Evolutionary conservation across 129 eudicot species (phyloP), one percentile per base, ranked within the genome.

Genomic region (Pseudognaphalium luteoalbum): DNA sequence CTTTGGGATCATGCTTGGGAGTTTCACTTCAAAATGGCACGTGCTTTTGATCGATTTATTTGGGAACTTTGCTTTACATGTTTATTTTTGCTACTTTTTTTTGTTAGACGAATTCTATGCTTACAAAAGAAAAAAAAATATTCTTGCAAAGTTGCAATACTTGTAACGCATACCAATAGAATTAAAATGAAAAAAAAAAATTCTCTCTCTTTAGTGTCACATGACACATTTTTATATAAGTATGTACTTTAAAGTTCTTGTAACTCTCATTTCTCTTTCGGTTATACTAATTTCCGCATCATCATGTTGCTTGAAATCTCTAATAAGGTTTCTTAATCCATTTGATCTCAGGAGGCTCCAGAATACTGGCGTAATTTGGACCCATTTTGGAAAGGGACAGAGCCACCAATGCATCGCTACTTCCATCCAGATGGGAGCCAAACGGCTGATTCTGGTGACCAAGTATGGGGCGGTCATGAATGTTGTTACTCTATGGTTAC

Each of bases 401-500:
- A 80, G 20, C 77, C 73, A 9, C 67, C 60, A 9, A 85, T 91
- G 96, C 96, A 68, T 39, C 86, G 96, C 30, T 85, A 91, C 82
- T 91, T 91, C 67, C 92, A 87, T 81, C 85, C 80, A 9, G 98
- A 90, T 70, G 98, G 95, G 10, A 90, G 85, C 82, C 84, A 72
- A 50, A 86, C 90, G 2, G 95, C 94, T 30, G 98, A 90, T 60
- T 32, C 83, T 9, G 85, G 61, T 21, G 96, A 92, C 82, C 54
- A 20, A 64, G 88, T 90, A 12, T 92, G 96, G 98, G 98, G 98
- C n/a, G 98, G 96, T 37, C 98, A 93, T 25, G 98, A 90, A 71
- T 83, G 86, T 7, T 81, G 89, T 77, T 93, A 85, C 77, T 84
- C 92, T 51, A 66, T 86, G 0, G 88, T 93, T 12, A 93, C 98